phyloP scores from a whole-genome alignment of 106 monocot genomes.

The Iris macrosiphon region DNA sequence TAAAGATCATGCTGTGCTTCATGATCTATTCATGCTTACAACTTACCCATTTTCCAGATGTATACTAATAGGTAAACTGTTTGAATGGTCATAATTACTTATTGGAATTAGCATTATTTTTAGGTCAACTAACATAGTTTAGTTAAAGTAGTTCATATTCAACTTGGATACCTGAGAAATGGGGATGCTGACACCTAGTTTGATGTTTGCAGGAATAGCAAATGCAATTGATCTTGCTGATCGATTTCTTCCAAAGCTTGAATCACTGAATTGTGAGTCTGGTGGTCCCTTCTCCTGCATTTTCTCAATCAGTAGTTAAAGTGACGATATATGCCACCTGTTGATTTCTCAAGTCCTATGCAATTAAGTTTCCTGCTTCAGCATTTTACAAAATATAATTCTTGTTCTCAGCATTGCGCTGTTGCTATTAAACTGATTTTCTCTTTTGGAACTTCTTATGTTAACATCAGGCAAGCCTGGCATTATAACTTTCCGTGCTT shows the following conservation, averaged over 20 bases:
- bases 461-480: slow-evolving; percentile 52
- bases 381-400: too few relatives aligned
- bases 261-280: slow-evolving; percentile 86
- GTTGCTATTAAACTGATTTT: background rate
- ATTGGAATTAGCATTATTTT: background rate
- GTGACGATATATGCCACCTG: too few relatives aligned
- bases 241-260: slow-evolving; percentile 91
- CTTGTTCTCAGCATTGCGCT: too few relatives aligned
- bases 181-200: background rate
- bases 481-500: slow-evolving; percentile 75
- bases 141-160: too few relatives aligned
- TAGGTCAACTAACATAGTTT: background rate
- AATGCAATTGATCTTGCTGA: slow-evolving; percentile 93
- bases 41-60: slow-evolving; percentile 72
- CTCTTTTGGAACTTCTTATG: background rate
- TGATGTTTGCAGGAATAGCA: slow-evolving; percentile 68
- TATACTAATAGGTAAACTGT: slow-evolving; percentile 71
- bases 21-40: slow-evolving; percentile 97
- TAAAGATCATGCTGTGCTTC: slow-evolving; percentile 75
- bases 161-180: too few relatives aligned
- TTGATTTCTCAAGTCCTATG: too few relatives aligned
- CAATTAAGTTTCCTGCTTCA: too few relatives aligned
- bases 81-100: background rate
- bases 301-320: too few relatives aligned
- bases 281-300: too few relatives aligned